phyloP scores from a whole-genome alignment of 2,329 filamentous ascomycete species.

The Plenodomus lindquistii region DNA sequence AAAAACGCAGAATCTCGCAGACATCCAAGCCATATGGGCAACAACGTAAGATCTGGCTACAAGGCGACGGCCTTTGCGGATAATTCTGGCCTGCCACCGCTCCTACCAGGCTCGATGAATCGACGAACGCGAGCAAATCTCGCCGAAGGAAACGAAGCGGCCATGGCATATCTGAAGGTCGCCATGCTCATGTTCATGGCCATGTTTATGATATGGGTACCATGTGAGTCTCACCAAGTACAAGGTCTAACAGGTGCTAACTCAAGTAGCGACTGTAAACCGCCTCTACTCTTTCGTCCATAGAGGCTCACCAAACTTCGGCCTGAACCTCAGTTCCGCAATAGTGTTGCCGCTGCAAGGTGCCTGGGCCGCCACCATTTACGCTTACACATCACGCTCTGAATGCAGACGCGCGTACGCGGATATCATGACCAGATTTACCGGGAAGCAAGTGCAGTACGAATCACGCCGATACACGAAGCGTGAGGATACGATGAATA shows the following conservation, averaged over 20 bases:
- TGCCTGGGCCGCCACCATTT: constrained; percentile 83
- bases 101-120: not conserved
- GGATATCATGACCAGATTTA: constrained; percentile 10
- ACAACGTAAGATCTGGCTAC: constrained; percentile 4
- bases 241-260: constrained; percentile 53
- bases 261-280: constrained; percentile 56
- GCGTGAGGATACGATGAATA: constrained; percentile 9
- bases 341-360: constrained; percentile 80
- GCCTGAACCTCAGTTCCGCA: constrained; percentile 70
- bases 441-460: constrained; percentile 1
- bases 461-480: not conserved
- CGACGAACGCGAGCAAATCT: constrained; percentile 1
- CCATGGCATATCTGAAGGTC: constrained; percentile 72
- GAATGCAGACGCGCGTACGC: constrained; percentile 30
- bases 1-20: not conserved
- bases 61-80: constrained; percentile 12
- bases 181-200: constrained; percentile 73
- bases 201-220: constrained; percentile 72
- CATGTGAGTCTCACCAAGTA: constrained; percentile 69
- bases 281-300: constrained; percentile 71
- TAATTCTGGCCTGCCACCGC: not conserved
- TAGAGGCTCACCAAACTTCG: constrained; percentile 50
- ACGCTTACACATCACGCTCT: constrained; percentile 51
- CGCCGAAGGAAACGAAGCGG: constrained; percentile 53
- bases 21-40: not conserved